Base-by-base conservation (phyloP, 2,329 filamentous ascomycete species). In the Penicillium aurantiogriseum region DNA sequence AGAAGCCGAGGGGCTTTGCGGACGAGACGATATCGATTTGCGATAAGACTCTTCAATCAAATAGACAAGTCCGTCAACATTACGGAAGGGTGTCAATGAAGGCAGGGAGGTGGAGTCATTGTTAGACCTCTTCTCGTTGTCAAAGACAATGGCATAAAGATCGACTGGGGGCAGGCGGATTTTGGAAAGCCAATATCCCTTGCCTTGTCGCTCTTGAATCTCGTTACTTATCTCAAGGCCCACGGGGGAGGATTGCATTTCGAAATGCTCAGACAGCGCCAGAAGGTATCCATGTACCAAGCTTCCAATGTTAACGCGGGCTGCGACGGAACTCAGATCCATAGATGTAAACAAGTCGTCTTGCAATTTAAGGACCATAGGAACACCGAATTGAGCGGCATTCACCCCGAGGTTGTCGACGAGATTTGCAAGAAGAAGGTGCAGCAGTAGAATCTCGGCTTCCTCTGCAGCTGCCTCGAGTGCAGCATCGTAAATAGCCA, bases 241-340 rank as follows among this genome's bases (percentile, higher is more conserved):
- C 19, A 90, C 81, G 0, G 81, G 79, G 0, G 88, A 87, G 7
- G 81, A 80, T 53, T 92, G 88, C 60, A 95, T 88, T 45, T 90
- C 84, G 61, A 96, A 92, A 54, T 85, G 87, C 57, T 92, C 88
- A 5, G 84, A 86, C 59, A 97, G 71, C 0, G 85, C 84, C 88
- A 90, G 93, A 57, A 97, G 86, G 73, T 97, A 97, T 9, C 91
- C 92, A 69, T 96, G 90, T 50, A 93, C 90, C 56, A 97, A 78
- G 69, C 89, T 92, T 31, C 90, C 91, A 43, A 95, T 80, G 43
- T 90, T 88, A 39, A 96, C 84, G 70, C 93, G 94, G 31, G 88
- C 83, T 42, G 85, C 73, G 0, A 88, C 85, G 1, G 71, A 68
- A 31, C 62, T 62, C 29, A 73, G 45, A 17, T 62, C 61, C 8